Evolutionary conservation across 2,329 filamentous ascomycete genomes (phyloP), one percentile per base, ranked within the genome.

Genomic region (Hypocreales sp.): DNA sequence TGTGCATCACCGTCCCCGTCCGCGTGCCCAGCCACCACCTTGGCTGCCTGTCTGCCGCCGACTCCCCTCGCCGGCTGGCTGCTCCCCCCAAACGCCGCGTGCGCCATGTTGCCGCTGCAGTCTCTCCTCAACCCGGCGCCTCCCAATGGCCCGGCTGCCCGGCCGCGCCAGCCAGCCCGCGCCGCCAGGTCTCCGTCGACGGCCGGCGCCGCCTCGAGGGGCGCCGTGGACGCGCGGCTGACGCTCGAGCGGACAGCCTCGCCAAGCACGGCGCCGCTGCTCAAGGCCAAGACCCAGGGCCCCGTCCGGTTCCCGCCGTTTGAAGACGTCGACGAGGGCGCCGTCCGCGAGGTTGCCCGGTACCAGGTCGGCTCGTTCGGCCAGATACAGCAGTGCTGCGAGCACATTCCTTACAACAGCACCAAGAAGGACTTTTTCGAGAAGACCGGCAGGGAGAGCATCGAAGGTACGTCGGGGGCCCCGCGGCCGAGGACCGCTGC

Each of bases 391-490:
- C 57, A 67, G 17, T 76, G 63, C 34, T 68, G 69, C 37, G 64
- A 74, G 27, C 83, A 87, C 42, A 92, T 94, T 32, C 87, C 87
- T 0, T 95, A 95, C 54, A 86, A 83, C 45, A 93, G 86, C 47
- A 80, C 83, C 38, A 95, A 94, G 61, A 92, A 92, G 51, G 68
- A 77, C 33, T 92, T 94, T 42, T 69, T 75, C 35, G 71, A 77
- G 37, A 92, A 82, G 58, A 95, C 87, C 4, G 82, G 83, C 2
- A 64, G 84, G 29, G 81, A 92, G 40, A 79, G 77, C 34, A 92
- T 94, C 40, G 79, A 94, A 65, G 80, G 87, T 90, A 59, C 44
- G n/a, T n/a, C n/a, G n/a, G n/a, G n/a, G n/a, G n/a, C n/a, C n/a
- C n/a, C n/a, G n/a, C n/a, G n/a, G n/a, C n/a, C n/a, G n/a, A n/a